Percentiles rank a stretch among this genome's conserved stretches.
Evolutionary conservation across 306 rosid species (phyloP).

Genomic region (Acacia confusa): DNA sequence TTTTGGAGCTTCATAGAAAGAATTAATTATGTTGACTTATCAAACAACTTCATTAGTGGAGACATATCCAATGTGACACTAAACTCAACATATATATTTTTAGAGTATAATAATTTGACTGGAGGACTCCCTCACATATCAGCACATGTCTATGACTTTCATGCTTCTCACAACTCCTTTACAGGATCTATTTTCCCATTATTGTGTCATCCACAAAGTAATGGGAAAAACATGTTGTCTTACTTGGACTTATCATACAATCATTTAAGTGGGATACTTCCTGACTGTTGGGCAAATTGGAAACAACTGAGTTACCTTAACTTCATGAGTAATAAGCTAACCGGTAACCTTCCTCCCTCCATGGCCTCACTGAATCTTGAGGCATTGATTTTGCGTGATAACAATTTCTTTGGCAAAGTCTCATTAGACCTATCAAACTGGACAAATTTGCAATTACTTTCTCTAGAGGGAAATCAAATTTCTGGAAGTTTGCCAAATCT

Average conservation of each 20-base stretch:
- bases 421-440: background rate
- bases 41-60: background rate
- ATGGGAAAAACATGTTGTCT: background rate
- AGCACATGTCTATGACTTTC: background rate
- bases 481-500: background rate
- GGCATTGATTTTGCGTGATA: background rate
- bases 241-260: background rate
- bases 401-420: background rate
- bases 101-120: background rate
- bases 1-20: background rate
- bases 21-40: background rate
- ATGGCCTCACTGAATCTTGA: background rate
- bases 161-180: background rate
- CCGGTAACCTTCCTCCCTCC: background rate
- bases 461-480: background rate
- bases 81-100: background rate
- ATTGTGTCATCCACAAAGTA: background rate
- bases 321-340: slow-evolving; percentile 10
- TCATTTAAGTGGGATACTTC: background rate
- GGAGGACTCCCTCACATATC: slow-evolving; percentile 23
- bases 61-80: slow-evolving; percentile 6
- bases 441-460: background rate
- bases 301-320: background rate
- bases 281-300: background rate
- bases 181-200: background rate